These are phyloP conservation scores for Raffaelea arxii DNA, from an alignment of 2,329 filamentous ascomycete species.

Conservation along the genomic window DNA sequence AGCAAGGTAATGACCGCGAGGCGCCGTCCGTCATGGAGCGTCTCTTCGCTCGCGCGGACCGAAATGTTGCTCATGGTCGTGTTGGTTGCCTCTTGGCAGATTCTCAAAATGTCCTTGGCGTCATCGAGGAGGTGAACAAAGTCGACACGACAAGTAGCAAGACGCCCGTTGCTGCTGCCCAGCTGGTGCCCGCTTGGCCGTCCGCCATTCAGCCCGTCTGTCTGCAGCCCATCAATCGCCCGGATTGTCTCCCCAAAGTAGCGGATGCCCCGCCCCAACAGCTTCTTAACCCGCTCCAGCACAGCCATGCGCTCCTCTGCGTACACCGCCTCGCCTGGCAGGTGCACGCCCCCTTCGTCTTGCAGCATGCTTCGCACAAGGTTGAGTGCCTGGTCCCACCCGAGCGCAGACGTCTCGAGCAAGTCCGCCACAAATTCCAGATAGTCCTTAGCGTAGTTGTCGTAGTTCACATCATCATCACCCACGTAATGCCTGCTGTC, in stretches of 20 bases:
- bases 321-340: neutral
- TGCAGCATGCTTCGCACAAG: neutral
- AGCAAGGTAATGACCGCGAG: neutral
- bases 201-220: too few relatives aligned
- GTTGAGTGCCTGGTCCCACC: neutral
- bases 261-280: neutral
- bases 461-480: neutral
- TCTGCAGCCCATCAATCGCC: neutral
- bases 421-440: neutral
- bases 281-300: neutral
- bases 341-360: neutral
- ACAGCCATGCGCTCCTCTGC: neutral
- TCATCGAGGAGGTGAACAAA: neutral
- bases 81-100: neutral
- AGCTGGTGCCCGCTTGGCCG: too few relatives aligned
- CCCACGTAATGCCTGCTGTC: neutral
- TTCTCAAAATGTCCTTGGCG: neutral
- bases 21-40: neutral
- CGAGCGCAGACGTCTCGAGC: neutral
- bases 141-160: neutral
- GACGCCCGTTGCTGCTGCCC: neutral
- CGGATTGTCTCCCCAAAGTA: neutral
- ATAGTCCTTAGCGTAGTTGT: neutral
- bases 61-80: neutral
- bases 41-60: neutral